phyloP scores from a whole-genome alignment of 805 yeast genomes.

The Maudiozyma barnettii region DNA sequence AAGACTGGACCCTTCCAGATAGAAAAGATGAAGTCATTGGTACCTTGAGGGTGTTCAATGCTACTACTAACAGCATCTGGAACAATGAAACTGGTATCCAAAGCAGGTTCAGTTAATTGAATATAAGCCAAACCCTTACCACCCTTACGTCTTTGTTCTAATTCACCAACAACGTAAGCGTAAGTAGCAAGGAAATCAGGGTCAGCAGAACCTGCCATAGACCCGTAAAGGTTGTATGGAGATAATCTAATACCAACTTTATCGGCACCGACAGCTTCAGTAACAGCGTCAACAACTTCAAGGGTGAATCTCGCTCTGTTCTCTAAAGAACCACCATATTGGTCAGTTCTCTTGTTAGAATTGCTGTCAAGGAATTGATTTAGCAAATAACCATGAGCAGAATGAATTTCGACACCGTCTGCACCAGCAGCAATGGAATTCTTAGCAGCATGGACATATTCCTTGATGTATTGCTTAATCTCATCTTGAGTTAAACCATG shows the following conservation, averaged over 20 bases:
- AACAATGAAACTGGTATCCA: conserved; percentile 13
- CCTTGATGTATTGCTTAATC: conserved; percentile 33
- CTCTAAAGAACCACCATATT: conserved; percentile 45
- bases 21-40: conserved; percentile 30
- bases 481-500: conserved; percentile 25
- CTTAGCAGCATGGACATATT: conserved; percentile 38
- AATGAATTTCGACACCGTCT: conserved; percentile 59
- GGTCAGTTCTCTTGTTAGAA: conserved; percentile 38
- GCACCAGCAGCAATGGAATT: conserved; percentile 29
- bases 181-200: conserved; percentile 32
- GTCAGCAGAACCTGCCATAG: conserved; percentile 28
- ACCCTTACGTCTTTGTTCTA: conserved; percentile 30
- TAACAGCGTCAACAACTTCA: conserved; percentile 42
- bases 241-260: conserved; percentile 40
- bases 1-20: conserved; percentile 38
- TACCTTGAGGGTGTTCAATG: conserved; percentile 20
- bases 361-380: conserved; percentile 43
- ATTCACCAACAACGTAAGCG: conserved; percentile 33
- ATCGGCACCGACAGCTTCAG: conserved; percentile 42
- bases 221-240: conserved; percentile 34
- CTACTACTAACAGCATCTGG: conserved; percentile 11
- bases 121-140: conserved; percentile 34
- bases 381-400: conserved; percentile 57
- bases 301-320: conserved; percentile 36
- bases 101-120: conserved; percentile 38